These are phyloP conservation scores for Murraya paniculata DNA, from an alignment of 345 rosid species.

Conservation along the genomic window DNA sequence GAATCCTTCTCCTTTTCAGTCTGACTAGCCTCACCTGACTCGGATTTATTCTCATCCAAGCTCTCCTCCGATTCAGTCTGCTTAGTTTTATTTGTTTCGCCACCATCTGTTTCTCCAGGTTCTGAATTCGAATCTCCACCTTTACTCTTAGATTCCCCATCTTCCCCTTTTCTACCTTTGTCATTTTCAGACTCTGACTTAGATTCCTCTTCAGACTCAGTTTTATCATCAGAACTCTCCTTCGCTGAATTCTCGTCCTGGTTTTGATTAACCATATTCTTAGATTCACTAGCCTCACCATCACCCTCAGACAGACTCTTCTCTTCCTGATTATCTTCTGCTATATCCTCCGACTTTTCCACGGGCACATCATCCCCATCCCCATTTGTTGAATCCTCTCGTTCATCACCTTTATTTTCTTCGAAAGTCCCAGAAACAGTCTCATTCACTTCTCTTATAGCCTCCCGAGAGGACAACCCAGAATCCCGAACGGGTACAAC, in stretches of 20 bases:
- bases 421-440: conserved; percentile 23
- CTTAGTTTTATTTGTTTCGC: conserved; percentile 31
- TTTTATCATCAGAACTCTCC: conserved; percentile 26
- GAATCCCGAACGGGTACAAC: conserved; percentile 41
- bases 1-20: conserved; percentile 25
- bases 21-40: conserved; percentile 23
- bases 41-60: conserved; percentile 36
- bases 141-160: conserved; percentile 27
- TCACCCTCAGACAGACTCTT: conserved; percentile 23
- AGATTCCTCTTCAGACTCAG: conserved; percentile 25
- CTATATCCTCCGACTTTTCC: conserved; percentile 15
- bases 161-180: conserved; percentile 23
- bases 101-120: conserved; percentile 21
- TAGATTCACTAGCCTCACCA: conserved; percentile 26
- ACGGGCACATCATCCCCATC: conserved; percentile 20
- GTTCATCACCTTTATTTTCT: conserved; percentile 35
- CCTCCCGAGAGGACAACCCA: conserved; percentile 33
- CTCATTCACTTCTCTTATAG: conserved; percentile 24
- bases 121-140: conserved; percentile 32
- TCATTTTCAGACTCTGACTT: conserved; percentile 26
- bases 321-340: conserved; percentile 24
- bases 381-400: conserved; percentile 32
- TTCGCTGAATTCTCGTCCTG: conserved; percentile 21
- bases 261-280: conserved; percentile 23
- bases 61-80: conserved; percentile 31